phyloP scores from a whole-genome alignment of 352 stramenopile genomes.

The Pythium dissimile region DNA sequence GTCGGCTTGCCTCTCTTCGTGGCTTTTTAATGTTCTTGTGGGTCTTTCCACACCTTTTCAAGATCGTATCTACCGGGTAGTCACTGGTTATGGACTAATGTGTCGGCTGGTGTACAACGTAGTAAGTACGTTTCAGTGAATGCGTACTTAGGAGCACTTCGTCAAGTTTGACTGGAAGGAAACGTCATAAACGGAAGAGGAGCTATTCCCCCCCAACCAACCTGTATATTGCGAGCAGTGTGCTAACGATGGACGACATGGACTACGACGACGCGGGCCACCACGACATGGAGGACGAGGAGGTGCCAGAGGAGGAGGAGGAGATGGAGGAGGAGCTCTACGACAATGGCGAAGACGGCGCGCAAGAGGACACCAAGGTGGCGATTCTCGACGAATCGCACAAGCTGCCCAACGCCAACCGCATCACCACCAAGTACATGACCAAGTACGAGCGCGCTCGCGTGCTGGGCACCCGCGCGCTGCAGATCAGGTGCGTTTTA shows the following conservation, averaged over 20 bases:
- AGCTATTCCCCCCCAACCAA: background rate
- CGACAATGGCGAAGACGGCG: slow-evolving; percentile 54
- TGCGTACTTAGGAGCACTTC: slow-evolving; percentile 14
- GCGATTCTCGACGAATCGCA: slow-evolving; percentile 83
- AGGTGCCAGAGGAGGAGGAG: slow-evolving; percentile 79
- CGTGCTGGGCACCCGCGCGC: slow-evolving; percentile 96
- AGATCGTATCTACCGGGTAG: slow-evolving; percentile 15
- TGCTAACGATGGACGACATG: slow-evolving; percentile 83
- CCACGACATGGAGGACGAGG: slow-evolving; percentile 83
- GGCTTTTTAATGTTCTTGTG: background rate
- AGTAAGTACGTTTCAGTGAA: slow-evolving; percentile 9
- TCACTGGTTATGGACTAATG: background rate
- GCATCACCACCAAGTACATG: slow-evolving; percentile 98
- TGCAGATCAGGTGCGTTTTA: slow-evolving; percentile 94
- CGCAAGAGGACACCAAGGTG: slow-evolving; percentile 56
- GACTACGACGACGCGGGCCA: slow-evolving; percentile 76
- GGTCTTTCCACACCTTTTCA: slow-evolving; percentile 17
- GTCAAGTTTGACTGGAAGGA: slow-evolving; percentile 22
- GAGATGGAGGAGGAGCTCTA: slow-evolving; percentile 71
- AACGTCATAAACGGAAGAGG: slow-evolving; percentile 15
- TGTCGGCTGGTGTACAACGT: background rate
- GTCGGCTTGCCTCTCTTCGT: background rate
- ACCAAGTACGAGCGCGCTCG: slow-evolving; percentile 99
- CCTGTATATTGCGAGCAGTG: too few species aligned
- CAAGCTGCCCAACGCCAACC: slow-evolving; percentile 81